A percentile compares a stretch with the other conserved stretches of the same genome.
Conservation (phyloP, 306 rosid species). For the Cercis canadensis region DNA sequence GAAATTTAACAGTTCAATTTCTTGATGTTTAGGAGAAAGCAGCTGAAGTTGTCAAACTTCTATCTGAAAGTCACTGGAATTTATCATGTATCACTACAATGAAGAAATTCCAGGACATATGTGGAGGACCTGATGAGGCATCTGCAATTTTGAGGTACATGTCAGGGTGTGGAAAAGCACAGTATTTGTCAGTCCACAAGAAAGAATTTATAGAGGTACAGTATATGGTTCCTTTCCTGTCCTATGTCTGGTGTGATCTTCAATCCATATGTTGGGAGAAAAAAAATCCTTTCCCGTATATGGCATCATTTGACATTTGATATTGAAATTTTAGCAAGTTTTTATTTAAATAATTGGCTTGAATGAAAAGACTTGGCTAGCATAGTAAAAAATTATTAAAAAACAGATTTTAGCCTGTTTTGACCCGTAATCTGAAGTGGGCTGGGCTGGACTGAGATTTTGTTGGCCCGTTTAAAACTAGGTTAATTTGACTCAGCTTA, state of each 20-base stretch:
- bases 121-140: slow-evolving; percentile 70
- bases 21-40: slow-evolving; percentile 66
- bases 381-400: too few relatives aligned
- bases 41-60: slow-evolving; percentile 55
- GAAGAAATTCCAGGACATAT: slow-evolving; percentile 67
- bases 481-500: too few relatives aligned
- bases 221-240: not conserved
- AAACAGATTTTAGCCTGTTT: too few relatives aligned
- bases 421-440: too few relatives aligned
- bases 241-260: not conserved
- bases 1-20: slow-evolving; percentile 27
- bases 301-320: not conserved
- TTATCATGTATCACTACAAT: slow-evolving; percentile 66
- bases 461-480: too few relatives aligned
- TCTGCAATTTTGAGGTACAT: slow-evolving; percentile 71
- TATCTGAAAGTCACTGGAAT: slow-evolving; percentile 78
- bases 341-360: not conserved
- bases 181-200: slow-evolving; percentile 52
- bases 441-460: too few relatives aligned
- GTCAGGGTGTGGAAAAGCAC: slow-evolving; percentile 71
- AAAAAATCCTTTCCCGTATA: too few relatives aligned
- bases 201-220: slow-evolving; percentile 72
- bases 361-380: slow-evolving; percentile 3
- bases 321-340: not conserved
- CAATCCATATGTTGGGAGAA: not conserved